phyloP scores from a whole-genome alignment of 345 rosid species.

The Triadica sebifera region DNA sequence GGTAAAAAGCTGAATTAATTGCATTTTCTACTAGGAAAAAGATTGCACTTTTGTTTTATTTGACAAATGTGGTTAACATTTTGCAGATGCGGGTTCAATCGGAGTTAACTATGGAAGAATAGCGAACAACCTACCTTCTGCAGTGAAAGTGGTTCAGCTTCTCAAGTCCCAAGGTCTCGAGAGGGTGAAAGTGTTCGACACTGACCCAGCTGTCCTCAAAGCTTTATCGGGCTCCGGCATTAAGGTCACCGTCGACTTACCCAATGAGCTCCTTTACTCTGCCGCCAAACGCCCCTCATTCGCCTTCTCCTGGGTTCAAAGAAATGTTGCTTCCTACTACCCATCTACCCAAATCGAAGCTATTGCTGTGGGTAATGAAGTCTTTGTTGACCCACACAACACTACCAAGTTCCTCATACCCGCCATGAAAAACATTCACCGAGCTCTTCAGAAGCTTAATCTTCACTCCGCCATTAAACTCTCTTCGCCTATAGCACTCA shows the following conservation, averaged over 20 bases:
- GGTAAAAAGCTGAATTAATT: background rate
- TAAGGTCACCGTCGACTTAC: constrained; percentile 83
- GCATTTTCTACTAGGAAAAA: no score
- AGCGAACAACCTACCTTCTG: constrained; percentile 78
- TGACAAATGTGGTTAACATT: background rate
- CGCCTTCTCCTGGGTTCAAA: constrained; percentile 67
- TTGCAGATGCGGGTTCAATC: constrained; percentile 67
- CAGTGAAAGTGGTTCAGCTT: constrained; percentile 62
- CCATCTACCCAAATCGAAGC: constrained; percentile 80
- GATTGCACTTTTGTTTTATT: no score
- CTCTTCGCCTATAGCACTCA: constrained; percentile 83
- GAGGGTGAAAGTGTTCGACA: constrained; percentile 72
- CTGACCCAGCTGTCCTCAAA: constrained; percentile 76
- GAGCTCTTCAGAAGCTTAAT: constrained; percentile 55
- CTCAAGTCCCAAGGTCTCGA: constrained; percentile 67
- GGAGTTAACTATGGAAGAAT: constrained; percentile 95
- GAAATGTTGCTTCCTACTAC: constrained; percentile 63
- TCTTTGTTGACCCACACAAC: constrained; percentile 78
- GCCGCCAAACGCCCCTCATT: constrained; percentile 57
- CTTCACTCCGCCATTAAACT: constrained; percentile 66
- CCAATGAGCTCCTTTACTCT: constrained; percentile 63
- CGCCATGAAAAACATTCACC: constrained; percentile 85
- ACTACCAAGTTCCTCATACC: constrained; percentile 64
- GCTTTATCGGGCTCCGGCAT: constrained; percentile 74
- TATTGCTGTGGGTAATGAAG: constrained; percentile 93